A percentile compares a stretch with the other conserved stretches of the same genome.
These are phyloP conservation scores for Glebionis coronaria DNA, from an alignment of 129 eudicot genomes.

Conservation along the genomic window DNA sequence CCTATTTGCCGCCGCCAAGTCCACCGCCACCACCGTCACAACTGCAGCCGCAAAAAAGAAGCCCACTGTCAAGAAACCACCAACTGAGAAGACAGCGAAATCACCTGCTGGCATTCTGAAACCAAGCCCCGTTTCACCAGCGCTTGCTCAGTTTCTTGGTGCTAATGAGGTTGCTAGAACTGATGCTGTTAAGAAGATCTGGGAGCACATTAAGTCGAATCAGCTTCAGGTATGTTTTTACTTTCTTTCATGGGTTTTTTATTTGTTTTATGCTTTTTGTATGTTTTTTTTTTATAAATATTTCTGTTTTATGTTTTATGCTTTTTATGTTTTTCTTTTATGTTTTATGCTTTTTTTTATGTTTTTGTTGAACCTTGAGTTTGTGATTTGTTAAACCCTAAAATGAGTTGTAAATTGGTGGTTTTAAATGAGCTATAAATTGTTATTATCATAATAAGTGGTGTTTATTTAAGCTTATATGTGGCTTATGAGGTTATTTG, in stretches of 20 bases:
- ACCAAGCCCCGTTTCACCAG: constrained; percentile 37
- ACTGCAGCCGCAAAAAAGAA: constrained; percentile 18
- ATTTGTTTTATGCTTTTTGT: background rate
- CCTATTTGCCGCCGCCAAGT: constrained; percentile 30
- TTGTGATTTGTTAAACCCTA: too few species aligned
- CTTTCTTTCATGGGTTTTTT: background rate
- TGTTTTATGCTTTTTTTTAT: background rate
- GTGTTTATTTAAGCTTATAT: too few species aligned
- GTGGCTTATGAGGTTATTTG: too few species aligned
- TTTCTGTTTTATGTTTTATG: background rate
- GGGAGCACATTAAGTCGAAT: constrained; percentile 36
- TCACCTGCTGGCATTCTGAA: constrained; percentile 24
- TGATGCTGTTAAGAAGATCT: constrained; percentile 36
- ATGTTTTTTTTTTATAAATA: background rate
- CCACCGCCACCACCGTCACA: constrained; percentile 27
- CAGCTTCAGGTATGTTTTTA: constrained; percentile 32
- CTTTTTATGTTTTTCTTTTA: background rate
- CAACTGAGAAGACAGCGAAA: constrained; percentile 13
- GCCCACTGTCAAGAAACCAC: constrained; percentile 17
- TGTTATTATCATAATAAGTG: too few species aligned
- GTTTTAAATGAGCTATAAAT: too few species aligned
- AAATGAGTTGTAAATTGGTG: too few species aligned
- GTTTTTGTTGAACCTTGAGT: too few species aligned
- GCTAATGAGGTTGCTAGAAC: constrained; percentile 34
- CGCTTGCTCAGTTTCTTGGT: constrained; percentile 35